Evolutionary conservation across 164 flowering plant genomes (phyloP), one percentile per base, ranked within the genome.

Genomic region (Magnolia sinica): DNA sequence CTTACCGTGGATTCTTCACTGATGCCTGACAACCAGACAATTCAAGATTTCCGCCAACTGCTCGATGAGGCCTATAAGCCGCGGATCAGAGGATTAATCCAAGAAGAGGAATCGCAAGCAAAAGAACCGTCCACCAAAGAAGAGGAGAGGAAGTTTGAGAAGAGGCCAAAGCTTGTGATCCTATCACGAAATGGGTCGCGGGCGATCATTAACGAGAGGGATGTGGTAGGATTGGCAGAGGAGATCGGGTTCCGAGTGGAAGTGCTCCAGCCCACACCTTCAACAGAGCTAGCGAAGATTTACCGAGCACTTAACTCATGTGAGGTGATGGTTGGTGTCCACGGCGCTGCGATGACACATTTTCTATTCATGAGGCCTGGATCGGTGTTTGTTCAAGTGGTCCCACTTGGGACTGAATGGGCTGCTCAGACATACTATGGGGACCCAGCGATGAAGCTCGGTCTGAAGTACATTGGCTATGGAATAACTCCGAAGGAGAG

Each of bases 291-390:
- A 79, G n/a, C 31, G 0, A 70, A 85, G 3, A 81, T 84, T 0
- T 85, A 84, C 71, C 72, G 68, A 8, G 13, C 88, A 19, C 78
- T 89, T 6, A 83, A 82, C 29, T 55, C 78, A 5, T 87, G 89
- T 66, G 92, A 91, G 58, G 91, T 75, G 1, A 72, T 88, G 86
- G 0, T 88, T 2, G 88, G 88, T 9, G 86, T 88, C 29, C 90
- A 88, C 70, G 90, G 90, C 7, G 88, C 90, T 4, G 88, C 84
- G 1, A 71, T 88, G 9, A 85, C 88, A 6, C 84, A 86, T 61
- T 58, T 69, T 6, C 45, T 85, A 51, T 88, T 88, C 69, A 80
- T 88, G 5, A 74, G 87, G 63, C 82, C 82, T 0, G 79, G 83
- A 0, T 76, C 88, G 10, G 83, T 82, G 50, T 45, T 86, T 1